Evolutionary conservation across 192 early-diverging fungal species (phyloP).

Genomic region (Backusella luteola): DNA sequence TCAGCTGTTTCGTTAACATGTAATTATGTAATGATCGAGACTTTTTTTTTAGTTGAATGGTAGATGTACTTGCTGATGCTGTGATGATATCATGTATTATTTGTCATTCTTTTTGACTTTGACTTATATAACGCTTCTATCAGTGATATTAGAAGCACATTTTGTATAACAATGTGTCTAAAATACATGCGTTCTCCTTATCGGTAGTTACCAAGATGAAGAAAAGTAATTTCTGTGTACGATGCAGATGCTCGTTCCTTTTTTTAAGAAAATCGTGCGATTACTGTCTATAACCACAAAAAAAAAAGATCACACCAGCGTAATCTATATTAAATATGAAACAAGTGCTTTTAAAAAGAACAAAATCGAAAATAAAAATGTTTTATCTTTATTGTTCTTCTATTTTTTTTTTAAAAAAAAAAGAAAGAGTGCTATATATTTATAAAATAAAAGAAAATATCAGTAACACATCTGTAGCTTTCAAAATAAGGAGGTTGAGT

Average conservation of each 20-base stretch:
- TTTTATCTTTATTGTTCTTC: not conserved
- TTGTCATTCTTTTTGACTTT: no score
- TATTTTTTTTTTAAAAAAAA: not conserved
- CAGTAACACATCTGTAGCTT: not conserved
- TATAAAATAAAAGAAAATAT: not conserved
- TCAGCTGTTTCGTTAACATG: not conserved
- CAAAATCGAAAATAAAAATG: not conserved
- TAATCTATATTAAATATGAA: not conserved
- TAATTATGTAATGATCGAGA: not conserved
- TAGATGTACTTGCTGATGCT: not conserved
- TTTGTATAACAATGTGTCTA: not conserved
- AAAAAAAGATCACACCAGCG: not conserved
- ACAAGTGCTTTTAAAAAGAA: not conserved
- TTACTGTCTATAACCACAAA: not conserved
- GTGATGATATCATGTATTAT: not conserved
- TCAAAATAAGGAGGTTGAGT: not conserved
- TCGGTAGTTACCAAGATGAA: not conserved
- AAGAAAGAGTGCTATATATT: not conserved
- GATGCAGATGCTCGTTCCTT: not conserved
- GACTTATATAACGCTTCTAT: not conserved
- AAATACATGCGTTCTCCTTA: not conserved
- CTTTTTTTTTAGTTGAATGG: not conserved
- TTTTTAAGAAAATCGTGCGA: not conserved
- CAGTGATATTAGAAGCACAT: not conserved
- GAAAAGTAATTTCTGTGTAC: not conserved